Evolutionary conservation across 2,329 filamentous ascomycete genomes (phyloP), one percentile per base, ranked within the genome.

Genomic region (Claviceps sp.): DNA sequence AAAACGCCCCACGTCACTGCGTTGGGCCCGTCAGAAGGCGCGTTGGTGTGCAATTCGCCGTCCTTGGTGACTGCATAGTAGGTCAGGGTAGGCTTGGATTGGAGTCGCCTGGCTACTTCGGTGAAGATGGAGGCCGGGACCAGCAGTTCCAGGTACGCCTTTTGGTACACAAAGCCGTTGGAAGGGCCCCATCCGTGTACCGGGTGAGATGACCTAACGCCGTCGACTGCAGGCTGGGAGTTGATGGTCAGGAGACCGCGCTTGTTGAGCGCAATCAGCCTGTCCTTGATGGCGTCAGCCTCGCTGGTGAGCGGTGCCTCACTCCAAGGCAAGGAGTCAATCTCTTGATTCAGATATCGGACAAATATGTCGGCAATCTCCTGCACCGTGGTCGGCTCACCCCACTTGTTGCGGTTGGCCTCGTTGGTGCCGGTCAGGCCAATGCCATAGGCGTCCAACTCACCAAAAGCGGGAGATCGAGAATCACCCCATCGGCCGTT

Each of bases 1-100:
- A 97, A 98, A 37, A 98, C 94, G 69, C 93, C 93, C 93, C 93
- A 98, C 1, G 93, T 98, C 48, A 98, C 87, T n/a, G 93, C 93
- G 62, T 98, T 98, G 40, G 93, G 93, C 5, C 89, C 87, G 59
- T 94, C 89, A 22, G 82, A 80, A 8, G 84, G 82, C 1, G 89
- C 83, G 63, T 98, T 97, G 30, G 89, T 93, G 67, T 82, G 83
- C 52, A 97, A 75, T 53, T 84, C 80, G 30, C 91, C 90, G 20
- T 78, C 76, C 67, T 88, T 90, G 61, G 87, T 93, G 55, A 96
- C 89, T 47, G 89, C 89, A 62, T 97, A 95, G 72, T 94, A 98
- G 0, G 91, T 96, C 63, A 98, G 73, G 58, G 94, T 86, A 3
- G 84, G 79, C 61, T 93, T 80, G 47, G 78, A 73, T 59, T 90